phyloP scores from a whole-genome alignment of 495 filamentous ascomycete species.

The Tuber indicum region DNA sequence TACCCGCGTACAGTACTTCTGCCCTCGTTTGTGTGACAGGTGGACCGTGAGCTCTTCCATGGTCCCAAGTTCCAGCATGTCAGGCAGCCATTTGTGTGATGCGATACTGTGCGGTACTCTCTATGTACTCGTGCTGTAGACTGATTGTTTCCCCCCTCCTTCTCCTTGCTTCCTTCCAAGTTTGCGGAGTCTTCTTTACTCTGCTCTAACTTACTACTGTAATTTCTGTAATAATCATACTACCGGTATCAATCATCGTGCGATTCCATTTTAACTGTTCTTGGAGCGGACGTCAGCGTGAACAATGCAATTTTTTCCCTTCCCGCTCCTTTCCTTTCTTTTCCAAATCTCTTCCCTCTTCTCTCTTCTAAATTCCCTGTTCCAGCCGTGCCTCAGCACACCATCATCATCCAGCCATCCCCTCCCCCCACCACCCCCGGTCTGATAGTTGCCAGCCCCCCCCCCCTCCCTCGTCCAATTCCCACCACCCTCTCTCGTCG shows the following conservation, averaged over 20 bases:
- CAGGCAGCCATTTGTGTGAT: not conserved
- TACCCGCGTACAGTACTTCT: not conserved
- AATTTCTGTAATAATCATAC: conserved; percentile 2
- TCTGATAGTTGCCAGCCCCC: conserved; percentile 1
- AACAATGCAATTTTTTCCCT: conserved; percentile 1
- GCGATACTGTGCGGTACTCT: not conserved
- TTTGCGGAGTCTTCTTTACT: not conserved
- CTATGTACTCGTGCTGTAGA: not conserved
- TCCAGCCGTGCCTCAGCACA: not conserved
- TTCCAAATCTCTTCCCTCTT: conserved; percentile 1
- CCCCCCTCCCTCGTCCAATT: not conserved
- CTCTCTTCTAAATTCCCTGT: not conserved
- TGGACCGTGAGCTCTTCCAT: not conserved
- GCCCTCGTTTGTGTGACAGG: not conserved
- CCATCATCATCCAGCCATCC: not conserved
- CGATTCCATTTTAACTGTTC: conserved; percentile 3
- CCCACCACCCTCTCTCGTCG: not conserved
- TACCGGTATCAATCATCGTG: not conserved
- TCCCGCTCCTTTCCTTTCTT: not conserved
- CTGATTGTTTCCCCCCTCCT: not conserved
- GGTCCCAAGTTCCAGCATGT: not conserved
- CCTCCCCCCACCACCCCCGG: conserved; percentile 1
- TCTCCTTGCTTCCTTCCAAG: too few relatives aligned
- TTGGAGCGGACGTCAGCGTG: not conserved
- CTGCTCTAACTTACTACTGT: not conserved